These are phyloP conservation scores for Ogataea methylovora DNA, from an alignment of 805 yeast species.

Conservation along the genomic window DNA sequence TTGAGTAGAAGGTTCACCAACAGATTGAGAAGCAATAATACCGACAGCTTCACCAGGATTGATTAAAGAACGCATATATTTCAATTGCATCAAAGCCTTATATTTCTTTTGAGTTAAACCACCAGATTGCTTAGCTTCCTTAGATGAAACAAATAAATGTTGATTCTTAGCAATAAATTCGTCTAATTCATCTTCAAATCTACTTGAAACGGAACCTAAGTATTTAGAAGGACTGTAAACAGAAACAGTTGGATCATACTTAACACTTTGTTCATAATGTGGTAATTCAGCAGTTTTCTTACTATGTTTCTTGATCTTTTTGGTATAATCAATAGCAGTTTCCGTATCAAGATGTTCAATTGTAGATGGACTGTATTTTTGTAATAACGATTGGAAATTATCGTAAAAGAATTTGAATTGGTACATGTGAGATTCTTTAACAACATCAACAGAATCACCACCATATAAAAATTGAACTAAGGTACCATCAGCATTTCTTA, in stretches of 20 bases:
- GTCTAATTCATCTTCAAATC: slow-evolving; percentile 76
- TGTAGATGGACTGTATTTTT: slow-evolving; percentile 80
- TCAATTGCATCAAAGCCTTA: slow-evolving; percentile 94
- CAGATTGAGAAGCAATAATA: slow-evolving; percentile 94
- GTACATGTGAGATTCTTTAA: slow-evolving; percentile 88
- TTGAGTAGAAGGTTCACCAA: slow-evolving; percentile 99
- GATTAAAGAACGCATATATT: slow-evolving; percentile 92
- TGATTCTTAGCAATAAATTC: slow-evolving; percentile 51
- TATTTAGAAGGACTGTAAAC: slow-evolving; percentile 83
- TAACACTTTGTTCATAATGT: slow-evolving; percentile 51
- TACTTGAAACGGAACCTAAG: slow-evolving; percentile 89
- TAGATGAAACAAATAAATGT: slow-evolving; percentile 45
- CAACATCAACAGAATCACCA: slow-evolving; percentile 93
- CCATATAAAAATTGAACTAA: slow-evolving; percentile 94
- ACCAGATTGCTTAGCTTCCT: slow-evolving; percentile 37
- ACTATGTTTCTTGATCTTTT: slow-evolving; percentile 68
- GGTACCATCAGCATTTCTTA: slow-evolving; percentile 92
- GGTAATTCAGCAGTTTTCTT: slow-evolving; percentile 58
- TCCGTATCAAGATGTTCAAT: slow-evolving; percentile 77
- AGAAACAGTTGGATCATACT: slow-evolving; percentile 85
- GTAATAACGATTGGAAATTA: slow-evolving; percentile 78
- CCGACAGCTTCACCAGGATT: slow-evolving; percentile 99
- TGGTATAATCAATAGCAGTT: slow-evolving; percentile 69
- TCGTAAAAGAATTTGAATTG: slow-evolving; percentile 91
- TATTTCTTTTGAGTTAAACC: slow-evolving; percentile 72